Percentiles rank a stretch among this genome's conserved stretches.
Evolutionary conservation across 176 grass and related monocot species (phyloP).

Genomic region (Triticum urartu): DNA sequence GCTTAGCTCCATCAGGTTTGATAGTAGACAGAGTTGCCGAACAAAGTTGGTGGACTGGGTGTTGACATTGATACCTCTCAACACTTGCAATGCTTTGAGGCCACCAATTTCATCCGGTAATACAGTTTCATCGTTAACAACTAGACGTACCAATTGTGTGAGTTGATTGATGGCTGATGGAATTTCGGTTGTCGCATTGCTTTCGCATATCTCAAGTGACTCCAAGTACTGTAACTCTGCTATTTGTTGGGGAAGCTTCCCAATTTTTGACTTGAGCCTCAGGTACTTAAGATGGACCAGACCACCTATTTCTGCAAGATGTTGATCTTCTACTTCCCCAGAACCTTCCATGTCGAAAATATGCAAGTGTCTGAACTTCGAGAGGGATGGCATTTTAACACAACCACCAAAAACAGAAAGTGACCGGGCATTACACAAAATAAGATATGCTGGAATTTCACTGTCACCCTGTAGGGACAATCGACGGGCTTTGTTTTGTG

Average conservation of each 20-base stretch:
- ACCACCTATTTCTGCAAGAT: neutral
- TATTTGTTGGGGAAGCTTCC: neutral
- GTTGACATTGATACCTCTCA: neutral
- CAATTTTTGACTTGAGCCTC: neutral
- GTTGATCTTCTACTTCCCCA: neutral
- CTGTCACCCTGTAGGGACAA: neutral
- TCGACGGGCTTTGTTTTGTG: neutral
- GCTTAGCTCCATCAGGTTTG: neutral
- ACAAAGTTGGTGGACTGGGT: neutral
- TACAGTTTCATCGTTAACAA: neutral
- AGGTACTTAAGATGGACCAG: conserved; percentile 3
- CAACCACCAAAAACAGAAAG: neutral
- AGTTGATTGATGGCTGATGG: conserved; percentile 1
- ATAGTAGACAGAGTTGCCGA: neutral
- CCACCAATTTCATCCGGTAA: conserved; percentile 3
- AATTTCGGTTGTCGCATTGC: neutral
- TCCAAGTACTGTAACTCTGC: neutral
- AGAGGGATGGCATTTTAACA: neutral
- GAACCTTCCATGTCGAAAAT: conserved; percentile 9
- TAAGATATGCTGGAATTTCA: neutral
- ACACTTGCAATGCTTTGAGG: neutral
- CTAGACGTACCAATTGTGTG: neutral
- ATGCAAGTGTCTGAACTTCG: neutral
- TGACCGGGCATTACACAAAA: neutral
- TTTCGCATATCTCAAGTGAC: neutral